phyloP scores from a whole-genome alignment of 169 alveolate species.

The Plasmodium reichenowi region DNA sequence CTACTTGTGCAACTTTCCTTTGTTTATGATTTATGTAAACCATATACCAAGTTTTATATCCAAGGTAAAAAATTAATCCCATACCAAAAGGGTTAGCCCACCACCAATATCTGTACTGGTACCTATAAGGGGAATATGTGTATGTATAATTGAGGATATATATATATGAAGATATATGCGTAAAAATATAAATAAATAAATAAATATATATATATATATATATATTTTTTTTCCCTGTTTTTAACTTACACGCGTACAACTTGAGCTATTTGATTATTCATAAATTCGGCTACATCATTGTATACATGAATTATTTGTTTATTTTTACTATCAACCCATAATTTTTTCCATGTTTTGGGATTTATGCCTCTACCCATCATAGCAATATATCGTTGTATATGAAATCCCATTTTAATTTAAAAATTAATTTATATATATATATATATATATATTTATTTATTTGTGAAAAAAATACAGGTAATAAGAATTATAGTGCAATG shows the following conservation, averaged over 20 bases:
- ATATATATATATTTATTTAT: constrained; percentile 12
- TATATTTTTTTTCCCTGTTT: background rate
- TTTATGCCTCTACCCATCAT: constrained; percentile 85
- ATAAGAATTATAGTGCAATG: background rate
- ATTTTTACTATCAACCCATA: constrained; percentile 81
- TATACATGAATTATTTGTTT: constrained; percentile 82
- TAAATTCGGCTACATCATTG: constrained; percentile 76
- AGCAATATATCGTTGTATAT: constrained; percentile 84
- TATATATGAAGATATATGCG: background rate
- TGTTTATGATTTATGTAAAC: constrained; percentile 90
- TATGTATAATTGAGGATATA: background rate
- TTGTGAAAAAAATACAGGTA: background rate
- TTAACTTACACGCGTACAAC: constrained; percentile 80
- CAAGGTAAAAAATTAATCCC: constrained; percentile 88
- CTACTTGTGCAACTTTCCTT: constrained; percentile 90
- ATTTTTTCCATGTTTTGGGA: constrained; percentile 84
- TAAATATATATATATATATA: background rate
- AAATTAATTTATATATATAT: constrained; percentile 10
- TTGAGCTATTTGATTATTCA: constrained; percentile 84
- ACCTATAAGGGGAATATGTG: constrained; percentile 25
- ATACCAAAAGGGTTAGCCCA: constrained; percentile 92
- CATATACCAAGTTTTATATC: constrained; percentile 90
- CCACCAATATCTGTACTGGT: constrained; percentile 91
- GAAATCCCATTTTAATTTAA: constrained; percentile 83
- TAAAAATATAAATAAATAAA: background rate